These are phyloP conservation scores for Auriculariales sp. DNA, from an alignment of 768 basidiomycete genomes.

Conservation along the genomic window DNA sequence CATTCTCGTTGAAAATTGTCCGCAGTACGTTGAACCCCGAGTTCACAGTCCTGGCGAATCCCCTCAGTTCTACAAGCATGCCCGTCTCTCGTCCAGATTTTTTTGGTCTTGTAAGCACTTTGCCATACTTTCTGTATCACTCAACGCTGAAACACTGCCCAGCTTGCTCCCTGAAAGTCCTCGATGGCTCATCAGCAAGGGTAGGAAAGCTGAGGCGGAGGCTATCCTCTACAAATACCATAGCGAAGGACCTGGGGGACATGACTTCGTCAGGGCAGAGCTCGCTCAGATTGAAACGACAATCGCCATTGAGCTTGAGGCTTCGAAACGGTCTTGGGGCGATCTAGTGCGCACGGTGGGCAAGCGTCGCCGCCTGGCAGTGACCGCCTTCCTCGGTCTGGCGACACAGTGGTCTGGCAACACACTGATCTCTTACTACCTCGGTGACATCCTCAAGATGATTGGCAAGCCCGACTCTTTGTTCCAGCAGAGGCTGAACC, in stretches of 20 bases:
- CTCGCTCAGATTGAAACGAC: constrained; percentile 42
- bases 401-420: constrained; percentile 4
- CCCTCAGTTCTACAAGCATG: constrained; percentile 44
- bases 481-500: constrained; percentile 42
- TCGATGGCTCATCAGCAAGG: constrained; percentile 46
- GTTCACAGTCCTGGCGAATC: too few relatives aligned
- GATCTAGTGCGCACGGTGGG: constrained; percentile 31
- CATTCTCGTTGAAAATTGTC: too few relatives aligned
- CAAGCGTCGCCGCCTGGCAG: constrained; percentile 36
- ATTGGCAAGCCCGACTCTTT: constrained; percentile 35
- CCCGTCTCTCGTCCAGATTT: constrained; percentile 38
- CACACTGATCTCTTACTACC: constrained; percentile 6
- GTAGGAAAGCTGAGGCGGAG: constrained; percentile 33
- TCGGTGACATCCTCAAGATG: constrained; percentile 38
- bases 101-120: constrained; percentile 25
- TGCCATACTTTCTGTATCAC: background rate
- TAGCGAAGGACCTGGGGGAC: constrained; percentile 31
- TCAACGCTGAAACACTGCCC: background rate
- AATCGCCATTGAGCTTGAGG: constrained; percentile 35
- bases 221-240: constrained; percentile 41
- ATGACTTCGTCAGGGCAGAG: constrained; percentile 44
- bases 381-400: constrained; percentile 24
- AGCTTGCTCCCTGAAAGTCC: constrained; percentile 47
- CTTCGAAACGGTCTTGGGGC: constrained; percentile 29
- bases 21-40: too few relatives aligned